Base-by-base conservation (phyloP, 208 protist species). In the Leishmania amazonensis region DNA sequence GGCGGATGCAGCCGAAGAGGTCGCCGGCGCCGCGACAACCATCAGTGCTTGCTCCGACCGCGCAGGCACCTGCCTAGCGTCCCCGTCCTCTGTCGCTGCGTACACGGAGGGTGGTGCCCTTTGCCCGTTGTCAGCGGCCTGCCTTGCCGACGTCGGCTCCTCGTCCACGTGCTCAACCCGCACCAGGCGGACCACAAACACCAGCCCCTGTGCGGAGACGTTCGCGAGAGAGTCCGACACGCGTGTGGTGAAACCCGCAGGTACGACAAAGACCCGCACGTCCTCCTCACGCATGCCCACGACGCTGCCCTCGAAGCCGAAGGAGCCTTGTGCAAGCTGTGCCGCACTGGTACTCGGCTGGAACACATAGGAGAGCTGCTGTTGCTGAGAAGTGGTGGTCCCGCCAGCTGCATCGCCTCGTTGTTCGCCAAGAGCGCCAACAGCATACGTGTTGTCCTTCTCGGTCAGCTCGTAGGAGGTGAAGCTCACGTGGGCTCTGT, bases 291-390 rank as follows among this genome's bases (percentile, higher is more conserved):
- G 82, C 87, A 95, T 89, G 49, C 91, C 91, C 38, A 90, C 72
- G 3, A 94, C 84, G 80, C 81, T 85, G 60, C 84, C 87, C 79
- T 96, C 93, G 70, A 96, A 96, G 40, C 93, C 93, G 11, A 88
- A 84, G 64, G 76, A 80, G 49, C 82, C 83, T 9, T 82, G 65
- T n/a, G 77, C 81, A 21, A 92, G 87, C 28, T 87, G 76, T 73
- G 86, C 81, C 8, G 80, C 65, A n/a, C 89, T 91, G n/a, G 75
- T 60, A 28, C 84, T 82, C 0, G 91, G 88, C 53, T 76, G 78
- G 76, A 96, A 96, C 57, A 82, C 79, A 67, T 94, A 96, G 11
- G 85, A n/a, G 11, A 17, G 64, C 76, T 35, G 62, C 58, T 40
- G 47, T 8, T 70, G n/a, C 64, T 70, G 54, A 21, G 73, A 45